A percentile compares a stretch with the other conserved stretches of the same genome.
Conservation (phyloP, 1,284 basidiomycete species). For the Ceratobasidium sp. region DNA sequence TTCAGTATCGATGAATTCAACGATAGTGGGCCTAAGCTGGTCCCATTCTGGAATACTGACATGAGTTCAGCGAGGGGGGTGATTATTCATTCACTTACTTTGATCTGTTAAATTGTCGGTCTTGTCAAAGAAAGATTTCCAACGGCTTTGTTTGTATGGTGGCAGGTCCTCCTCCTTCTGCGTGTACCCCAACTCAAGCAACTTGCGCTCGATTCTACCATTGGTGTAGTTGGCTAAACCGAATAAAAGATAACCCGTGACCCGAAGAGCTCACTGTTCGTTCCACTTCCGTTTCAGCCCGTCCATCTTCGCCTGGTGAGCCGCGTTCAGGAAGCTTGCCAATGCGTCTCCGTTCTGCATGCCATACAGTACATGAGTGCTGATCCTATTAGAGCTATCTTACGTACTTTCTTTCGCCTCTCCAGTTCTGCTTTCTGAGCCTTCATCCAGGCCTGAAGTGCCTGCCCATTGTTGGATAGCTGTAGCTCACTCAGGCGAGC, state of each 20-base stretch:
- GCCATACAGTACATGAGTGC: neutral
- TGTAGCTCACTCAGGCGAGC: neutral
- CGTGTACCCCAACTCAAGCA: neutral
- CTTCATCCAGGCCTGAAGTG: neutral
- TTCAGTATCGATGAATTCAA: neutral
- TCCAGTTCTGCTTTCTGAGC: neutral
- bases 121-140: neutral
- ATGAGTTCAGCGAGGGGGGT: neutral
- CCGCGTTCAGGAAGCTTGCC: neutral
- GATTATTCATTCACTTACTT: neutral
- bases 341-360: neutral
- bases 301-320: neutral
- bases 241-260: neutral
- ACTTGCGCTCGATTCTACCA: neutral
- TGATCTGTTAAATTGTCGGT: neutral
- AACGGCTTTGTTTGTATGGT: neutral
- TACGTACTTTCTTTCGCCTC: neutral
- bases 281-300: neutral
- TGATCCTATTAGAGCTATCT: neutral
- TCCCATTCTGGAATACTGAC: neutral
- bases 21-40: neutral
- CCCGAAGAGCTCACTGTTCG: neutral
- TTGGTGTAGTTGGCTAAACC: neutral
- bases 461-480: neutral
- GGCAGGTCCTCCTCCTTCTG: neutral